Conservation (phyloP, 1,139 yeast species). For the Arxiozyma telluris region DNA sequence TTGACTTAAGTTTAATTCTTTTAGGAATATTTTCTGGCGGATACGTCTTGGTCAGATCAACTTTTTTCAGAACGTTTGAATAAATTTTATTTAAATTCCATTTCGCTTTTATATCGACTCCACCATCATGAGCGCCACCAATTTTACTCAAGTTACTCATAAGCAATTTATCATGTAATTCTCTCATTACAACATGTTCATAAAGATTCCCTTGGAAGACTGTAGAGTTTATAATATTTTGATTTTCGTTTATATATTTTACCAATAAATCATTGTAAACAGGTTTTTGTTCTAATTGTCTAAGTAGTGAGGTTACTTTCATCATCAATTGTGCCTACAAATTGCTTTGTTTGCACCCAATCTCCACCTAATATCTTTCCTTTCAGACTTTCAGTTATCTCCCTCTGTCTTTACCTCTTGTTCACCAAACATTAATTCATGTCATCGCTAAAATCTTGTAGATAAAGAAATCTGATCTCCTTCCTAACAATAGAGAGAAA, state of each 20-base stretch:
- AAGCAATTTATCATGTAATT: constrained; percentile 36
- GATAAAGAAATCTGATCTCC: background rate
- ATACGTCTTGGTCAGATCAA: constrained; percentile 19
- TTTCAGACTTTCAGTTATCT: background rate
- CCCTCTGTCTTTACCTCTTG: background rate
- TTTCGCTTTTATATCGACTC: constrained; percentile 56
- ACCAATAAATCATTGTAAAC: background rate
- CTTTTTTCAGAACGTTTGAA: constrained; percentile 24
- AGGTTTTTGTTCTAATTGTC: background rate
- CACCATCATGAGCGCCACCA: constrained; percentile 70
- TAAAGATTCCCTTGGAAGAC: constrained; percentile 64
- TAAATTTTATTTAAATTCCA: constrained; percentile 40
- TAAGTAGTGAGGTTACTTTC: background rate
- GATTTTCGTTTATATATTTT: constrained; percentile 17
- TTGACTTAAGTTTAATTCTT: constrained; percentile 30
- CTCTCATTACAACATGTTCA: constrained; percentile 48
- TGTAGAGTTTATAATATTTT: constrained; percentile 32
- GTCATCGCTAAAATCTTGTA: background rate
- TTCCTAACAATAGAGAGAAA: background rate
- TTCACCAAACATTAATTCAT: background rate
- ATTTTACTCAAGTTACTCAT: constrained; percentile 35
- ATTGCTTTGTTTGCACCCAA: background rate
- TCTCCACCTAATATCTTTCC: no score
- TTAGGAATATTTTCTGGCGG: constrained; percentile 25
- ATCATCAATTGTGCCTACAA: background rate